phyloP scores from a whole-genome alignment of 2,329 filamentous ascomycete genomes.

The Pseudogymnoascus sp. region DNA sequence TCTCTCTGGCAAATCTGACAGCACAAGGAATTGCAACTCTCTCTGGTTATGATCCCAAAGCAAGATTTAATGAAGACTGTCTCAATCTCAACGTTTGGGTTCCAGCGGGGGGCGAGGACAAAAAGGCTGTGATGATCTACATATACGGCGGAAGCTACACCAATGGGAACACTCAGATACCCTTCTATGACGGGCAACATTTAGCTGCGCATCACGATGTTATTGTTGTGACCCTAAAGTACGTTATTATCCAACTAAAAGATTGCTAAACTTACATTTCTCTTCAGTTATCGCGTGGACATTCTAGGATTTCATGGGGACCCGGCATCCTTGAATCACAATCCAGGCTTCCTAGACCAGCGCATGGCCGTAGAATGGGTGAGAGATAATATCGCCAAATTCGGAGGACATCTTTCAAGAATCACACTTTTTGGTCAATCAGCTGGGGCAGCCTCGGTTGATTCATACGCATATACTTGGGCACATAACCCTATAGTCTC shows the following conservation, averaged over 20 bases:
- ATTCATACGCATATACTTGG: slow-evolving; percentile 21
- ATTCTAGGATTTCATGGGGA: slow-evolving; percentile 21
- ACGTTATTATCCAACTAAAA: slow-evolving; percentile 19
- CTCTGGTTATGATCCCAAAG: background rate
- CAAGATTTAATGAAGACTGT: slow-evolving; percentile 29
- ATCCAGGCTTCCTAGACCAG: slow-evolving; percentile 51
- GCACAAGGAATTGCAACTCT: slow-evolving; percentile 16
- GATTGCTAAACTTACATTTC: background rate
- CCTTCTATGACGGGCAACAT: slow-evolving; percentile 36
- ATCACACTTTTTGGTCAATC: slow-evolving; percentile 25
- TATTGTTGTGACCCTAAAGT: slow-evolving; percentile 42
- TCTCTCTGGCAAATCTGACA: slow-evolving; percentile 19
- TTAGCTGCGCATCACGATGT: slow-evolving; percentile 38
- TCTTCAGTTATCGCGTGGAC: slow-evolving; percentile 18
- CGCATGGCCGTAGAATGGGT: slow-evolving; percentile 51
- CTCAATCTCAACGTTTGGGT: slow-evolving; percentile 35
- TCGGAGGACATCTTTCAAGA: slow-evolving; percentile 45
- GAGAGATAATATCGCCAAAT: slow-evolving; percentile 45
- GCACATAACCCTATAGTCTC: slow-evolving; percentile 21
- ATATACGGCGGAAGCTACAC: slow-evolving; percentile 38
- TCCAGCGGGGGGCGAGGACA: slow-evolving; percentile 25
- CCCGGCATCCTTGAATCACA: slow-evolving; percentile 10
- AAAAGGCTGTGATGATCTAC: slow-evolving; percentile 38
- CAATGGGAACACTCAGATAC: slow-evolving; percentile 33
- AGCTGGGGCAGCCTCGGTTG: slow-evolving; percentile 21